Percentiles rank a stretch among this genome's conserved stretches.
phyloP scores from a whole-genome alignment of 129 eudicot species.

The Lonicera japonica region DNA sequence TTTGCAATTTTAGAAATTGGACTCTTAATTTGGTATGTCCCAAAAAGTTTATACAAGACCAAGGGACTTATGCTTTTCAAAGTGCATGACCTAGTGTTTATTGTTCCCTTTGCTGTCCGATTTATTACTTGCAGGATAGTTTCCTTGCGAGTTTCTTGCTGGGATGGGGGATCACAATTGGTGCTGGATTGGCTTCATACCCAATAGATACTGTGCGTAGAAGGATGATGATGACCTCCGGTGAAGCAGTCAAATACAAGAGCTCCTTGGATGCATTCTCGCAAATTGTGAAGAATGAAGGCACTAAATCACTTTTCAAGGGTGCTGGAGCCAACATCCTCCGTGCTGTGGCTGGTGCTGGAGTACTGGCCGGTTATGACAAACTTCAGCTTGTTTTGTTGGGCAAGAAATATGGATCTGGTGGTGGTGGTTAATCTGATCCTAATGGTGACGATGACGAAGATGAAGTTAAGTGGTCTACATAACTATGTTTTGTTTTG shows the following conservation, averaged over 20 bases:
- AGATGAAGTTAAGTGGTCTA: neutral
- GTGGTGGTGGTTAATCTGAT: slow-evolving; percentile 27
- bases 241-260: slow-evolving; percentile 69
- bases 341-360: slow-evolving; percentile 68
- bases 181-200: slow-evolving; percentile 69
- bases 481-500: neutral
- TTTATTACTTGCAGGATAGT: slow-evolving; percentile 42
- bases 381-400: slow-evolving; percentile 51
- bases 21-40: no score
- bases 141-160: slow-evolving; percentile 63
- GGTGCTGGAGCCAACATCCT: slow-evolving; percentile 68
- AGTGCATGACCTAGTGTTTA: neutral
- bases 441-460: slow-evolving; percentile 4
- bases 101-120: neutral
- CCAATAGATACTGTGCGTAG: slow-evolving; percentile 71
- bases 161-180: slow-evolving; percentile 61
- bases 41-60: no score
- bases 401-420: slow-evolving; percentile 73
- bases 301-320: slow-evolving; percentile 51
- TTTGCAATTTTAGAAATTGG: no score
- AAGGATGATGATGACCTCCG: slow-evolving; percentile 92
- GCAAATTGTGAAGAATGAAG: slow-evolving; percentile 56
- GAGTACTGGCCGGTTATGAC: slow-evolving; percentile 69
- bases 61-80: no score
- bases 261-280: slow-evolving; percentile 52